Percentiles rank a stretch among this genome's conserved stretches.
phyloP scores from a whole-genome alignment of 2,329 filamentous ascomycete species.

The Cryphonectria parasitica region DNA sequence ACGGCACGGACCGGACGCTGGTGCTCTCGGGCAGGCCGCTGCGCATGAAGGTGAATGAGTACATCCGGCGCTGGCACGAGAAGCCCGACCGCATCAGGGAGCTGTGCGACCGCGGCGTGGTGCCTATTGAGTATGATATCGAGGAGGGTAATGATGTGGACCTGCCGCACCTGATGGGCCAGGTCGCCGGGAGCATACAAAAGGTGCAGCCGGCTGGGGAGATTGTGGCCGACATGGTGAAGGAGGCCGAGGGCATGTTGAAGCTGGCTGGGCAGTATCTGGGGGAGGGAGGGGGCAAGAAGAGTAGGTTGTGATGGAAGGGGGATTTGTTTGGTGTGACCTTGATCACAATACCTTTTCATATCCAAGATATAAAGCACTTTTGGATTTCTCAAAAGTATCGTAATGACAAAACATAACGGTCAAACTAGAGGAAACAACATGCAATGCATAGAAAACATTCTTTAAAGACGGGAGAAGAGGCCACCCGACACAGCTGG shows the following conservation, averaged over 20 bases:
- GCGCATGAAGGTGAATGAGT: slow-evolving; percentile 80
- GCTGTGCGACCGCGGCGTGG: slow-evolving; percentile 75
- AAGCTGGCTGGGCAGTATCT: slow-evolving; percentile 66
- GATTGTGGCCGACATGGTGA: slow-evolving; percentile 92
- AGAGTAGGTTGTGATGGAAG: slow-evolving; percentile 23
- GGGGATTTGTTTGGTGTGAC: too few species aligned
- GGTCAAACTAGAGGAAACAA: too few species aligned
- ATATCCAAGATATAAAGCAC: too few species aligned
- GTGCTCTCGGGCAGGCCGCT: slow-evolving; percentile 82
- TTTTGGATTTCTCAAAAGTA: too few species aligned
- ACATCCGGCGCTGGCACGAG: slow-evolving; percentile 79
- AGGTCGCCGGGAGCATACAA: slow-evolving; percentile 79
- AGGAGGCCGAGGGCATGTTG: slow-evolving; percentile 71
- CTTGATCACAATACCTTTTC: too few species aligned
- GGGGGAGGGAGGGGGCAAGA: slow-evolving; percentile 30
- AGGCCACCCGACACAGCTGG: neutral
- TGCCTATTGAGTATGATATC: slow-evolving; percentile 82
- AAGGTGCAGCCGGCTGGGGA: slow-evolving; percentile 79
- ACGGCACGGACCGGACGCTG: slow-evolving; percentile 80
- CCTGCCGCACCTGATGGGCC: slow-evolving; percentile 88
- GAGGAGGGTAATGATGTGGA: slow-evolving; percentile 83
- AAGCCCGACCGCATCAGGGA: slow-evolving; percentile 74
- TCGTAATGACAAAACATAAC: too few species aligned
- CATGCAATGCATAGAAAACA: too few species aligned
- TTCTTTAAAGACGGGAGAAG: too few species aligned